phyloP scores from a whole-genome alignment of 805 yeast genomes.

The Isabelozyma gotoi region DNA sequence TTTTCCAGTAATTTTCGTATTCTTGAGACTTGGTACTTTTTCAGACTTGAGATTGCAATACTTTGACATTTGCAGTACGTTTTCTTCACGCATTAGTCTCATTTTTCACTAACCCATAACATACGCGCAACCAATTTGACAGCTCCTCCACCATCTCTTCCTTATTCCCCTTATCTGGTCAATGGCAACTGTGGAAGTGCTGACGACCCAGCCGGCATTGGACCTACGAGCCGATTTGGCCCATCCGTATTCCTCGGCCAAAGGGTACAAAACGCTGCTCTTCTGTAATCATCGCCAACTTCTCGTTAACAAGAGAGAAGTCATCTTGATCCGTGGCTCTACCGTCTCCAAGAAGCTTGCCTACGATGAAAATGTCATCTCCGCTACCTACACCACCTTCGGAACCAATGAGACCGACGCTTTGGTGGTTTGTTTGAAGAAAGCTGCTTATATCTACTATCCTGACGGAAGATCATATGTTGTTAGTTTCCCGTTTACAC shows the following conservation, averaged over 20 bases:
- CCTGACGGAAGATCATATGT: conserved; percentile 57
- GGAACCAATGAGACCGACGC: conserved; percentile 11
- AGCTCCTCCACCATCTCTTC: neutral
- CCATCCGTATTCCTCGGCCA: conserved; percentile 18
- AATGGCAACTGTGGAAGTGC: neutral
- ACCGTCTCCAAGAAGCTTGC: conserved; percentile 47
- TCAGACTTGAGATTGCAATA: too few species aligned
- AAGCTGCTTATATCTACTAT: conserved; percentile 62
- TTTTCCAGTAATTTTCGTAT: too few species aligned
- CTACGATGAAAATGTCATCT: conserved; percentile 51
- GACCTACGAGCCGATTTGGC: conserved; percentile 26
- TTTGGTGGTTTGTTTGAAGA: conserved; percentile 60
- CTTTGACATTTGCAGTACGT: too few species aligned
- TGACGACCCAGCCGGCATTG: conserved; percentile 27
- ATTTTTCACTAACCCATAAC: too few species aligned
- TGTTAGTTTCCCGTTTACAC: conserved; percentile 68
- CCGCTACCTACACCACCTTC: conserved; percentile 64
- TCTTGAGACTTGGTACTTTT: too few species aligned
- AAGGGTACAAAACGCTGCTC: conserved; percentile 15
- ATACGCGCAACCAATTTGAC: too few species aligned
- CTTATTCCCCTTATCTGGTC: neutral
- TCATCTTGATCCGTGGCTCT: conserved; percentile 49
- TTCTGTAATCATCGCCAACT: conserved; percentile 30
- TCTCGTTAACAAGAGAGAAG: conserved; percentile 36
- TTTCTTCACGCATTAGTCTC: too few species aligned